These are phyloP conservation scores for Striga hermonthica DNA, from an alignment of 305 asterid genomes.

Conservation along the genomic window DNA sequence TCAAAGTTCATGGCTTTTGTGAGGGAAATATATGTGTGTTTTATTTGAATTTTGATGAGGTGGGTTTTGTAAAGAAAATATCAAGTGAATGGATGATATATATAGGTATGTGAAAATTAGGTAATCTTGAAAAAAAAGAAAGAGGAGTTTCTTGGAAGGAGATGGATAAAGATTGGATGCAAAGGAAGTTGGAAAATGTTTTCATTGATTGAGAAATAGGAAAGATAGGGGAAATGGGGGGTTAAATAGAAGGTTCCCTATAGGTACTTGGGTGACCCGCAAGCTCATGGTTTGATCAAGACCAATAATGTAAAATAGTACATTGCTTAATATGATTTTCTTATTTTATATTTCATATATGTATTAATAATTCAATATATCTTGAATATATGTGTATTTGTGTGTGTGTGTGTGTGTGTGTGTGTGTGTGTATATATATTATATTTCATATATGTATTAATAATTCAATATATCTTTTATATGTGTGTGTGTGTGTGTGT, in stretches of 20 bases:
- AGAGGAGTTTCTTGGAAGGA: constrained; percentile 46
- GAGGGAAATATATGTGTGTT: neutral
- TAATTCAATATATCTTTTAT: neutral
- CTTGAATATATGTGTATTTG: neutral
- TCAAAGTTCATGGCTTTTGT: constrained; percentile 20
- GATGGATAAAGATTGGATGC: constrained; percentile 29
- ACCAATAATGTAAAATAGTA: too few relatives aligned
- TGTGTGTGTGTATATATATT: too few relatives aligned
- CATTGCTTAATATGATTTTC: neutral
- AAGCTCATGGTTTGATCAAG: constrained; percentile 24
- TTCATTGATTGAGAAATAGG: constrained; percentile 33
- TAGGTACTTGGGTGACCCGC: constrained; percentile 52
- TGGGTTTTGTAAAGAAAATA: neutral
- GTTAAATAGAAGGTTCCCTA: constrained; percentile 34
- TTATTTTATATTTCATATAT: constrained; percentile 11
- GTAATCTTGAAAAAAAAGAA: neutral
- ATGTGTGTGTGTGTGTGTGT: too few relatives aligned
- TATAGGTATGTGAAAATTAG: constrained; percentile 28
- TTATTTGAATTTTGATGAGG: neutral
- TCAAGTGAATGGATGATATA: constrained; percentile 25
- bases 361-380: neutral
- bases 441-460: neutral
- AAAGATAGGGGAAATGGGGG: constrained; percentile 43
- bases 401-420: too few relatives aligned
- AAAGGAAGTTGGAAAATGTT: constrained; percentile 11